phyloP scores from a whole-genome alignment of 345 rosid genomes.

The Moricandia arvensis region DNA sequence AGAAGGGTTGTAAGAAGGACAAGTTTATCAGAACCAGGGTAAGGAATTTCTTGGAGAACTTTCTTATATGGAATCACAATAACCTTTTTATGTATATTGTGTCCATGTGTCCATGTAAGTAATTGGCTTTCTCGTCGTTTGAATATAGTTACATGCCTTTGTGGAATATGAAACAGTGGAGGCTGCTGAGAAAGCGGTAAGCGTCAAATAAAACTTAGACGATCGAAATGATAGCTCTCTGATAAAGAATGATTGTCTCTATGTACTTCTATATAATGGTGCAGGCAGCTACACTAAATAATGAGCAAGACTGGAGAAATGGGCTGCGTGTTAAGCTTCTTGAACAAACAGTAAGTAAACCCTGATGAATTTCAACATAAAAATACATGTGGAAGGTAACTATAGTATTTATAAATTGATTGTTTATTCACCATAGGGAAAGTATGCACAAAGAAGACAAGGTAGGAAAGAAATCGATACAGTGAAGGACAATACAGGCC shows the following conservation, averaged over 20 bases:
- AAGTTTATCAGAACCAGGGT: conserved; percentile 61
- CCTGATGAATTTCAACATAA: not conserved
- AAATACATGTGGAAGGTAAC: conserved; percentile 6
- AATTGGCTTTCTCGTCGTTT: conserved; percentile 18
- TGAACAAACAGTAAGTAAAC: conserved; percentile 51
- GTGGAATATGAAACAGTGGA: conserved; percentile 83
- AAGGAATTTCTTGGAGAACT: conserved; percentile 23
- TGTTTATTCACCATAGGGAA: conserved; percentile 43
- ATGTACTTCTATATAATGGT: conserved; percentile 21
- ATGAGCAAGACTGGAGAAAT: conserved; percentile 90
- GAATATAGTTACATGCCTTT: conserved; percentile 66
- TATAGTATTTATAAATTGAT: not conserved
- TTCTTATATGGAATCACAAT: not conserved
- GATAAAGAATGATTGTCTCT: not conserved
- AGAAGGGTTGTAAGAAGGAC: conserved; percentile 56
- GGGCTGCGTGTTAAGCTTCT: conserved; percentile 86
- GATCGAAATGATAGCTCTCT: not conserved
- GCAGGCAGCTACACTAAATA: conserved; percentile 72
- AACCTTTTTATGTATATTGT: not conserved
- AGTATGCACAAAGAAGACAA: conserved; percentile 59
- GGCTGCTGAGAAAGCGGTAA: conserved; percentile 92
- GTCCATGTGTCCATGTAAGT: conserved; percentile 6
- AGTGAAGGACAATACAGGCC: conserved; percentile 49
- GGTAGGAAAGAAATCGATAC: conserved; percentile 55
- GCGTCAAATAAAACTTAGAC: conserved; percentile 13